Evolutionary conservation across 768 basidiomycete species (phyloP), one percentile per base, ranked within the genome.

Genomic region (Rubroboletus satanas): DNA sequence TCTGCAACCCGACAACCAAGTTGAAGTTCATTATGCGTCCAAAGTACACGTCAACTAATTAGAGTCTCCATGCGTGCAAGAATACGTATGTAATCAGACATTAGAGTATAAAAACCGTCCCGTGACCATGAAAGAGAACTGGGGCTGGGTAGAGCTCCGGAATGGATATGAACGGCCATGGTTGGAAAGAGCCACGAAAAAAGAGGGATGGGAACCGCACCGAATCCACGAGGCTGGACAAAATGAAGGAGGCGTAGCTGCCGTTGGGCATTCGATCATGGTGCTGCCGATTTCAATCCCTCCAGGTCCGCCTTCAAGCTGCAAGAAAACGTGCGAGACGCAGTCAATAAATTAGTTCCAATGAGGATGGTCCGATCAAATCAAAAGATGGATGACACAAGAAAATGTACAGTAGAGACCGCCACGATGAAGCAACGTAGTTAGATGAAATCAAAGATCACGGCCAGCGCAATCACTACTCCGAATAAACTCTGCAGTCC

Each of bases 241-340:
- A 44, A 49, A 46, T 14, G 59, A 50, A 51, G 37, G 50, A 48
- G 17, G 49, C 12, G 33, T 31, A 33, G 49, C 49, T 52, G 43
- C 45, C 52, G 29, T 58, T 54, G 53, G 42, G 54, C n/a, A n/a
- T 61, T 62, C 55, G 64, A 57, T 60, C 62, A 61, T 45, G 71
- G 43, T 35, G 62, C 58, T 56, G 69, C 62, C 49, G 68, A 58
- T 62, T 76, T 75, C 58, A 77, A 60, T 64, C 77, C 75, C 47
- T 79, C 83, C 57, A 87, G 59, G 59, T 90, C 87, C 69, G 82
- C 85, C 60, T 84, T 83, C 69, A 89, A 75, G 76, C 88, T 90
- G 73, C 54, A 70, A 64, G 62, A 59, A 66, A 66, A 60, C 60
- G 50, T 57, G 58, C 59, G 49, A 45, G 49, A 53, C 15, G 37